A percentile compares a stretch with the other conserved stretches of the same genome.
phyloP scores from a whole-genome alignment of 176 grass and related monocot genomes.

The Aegilops longissima region DNA sequence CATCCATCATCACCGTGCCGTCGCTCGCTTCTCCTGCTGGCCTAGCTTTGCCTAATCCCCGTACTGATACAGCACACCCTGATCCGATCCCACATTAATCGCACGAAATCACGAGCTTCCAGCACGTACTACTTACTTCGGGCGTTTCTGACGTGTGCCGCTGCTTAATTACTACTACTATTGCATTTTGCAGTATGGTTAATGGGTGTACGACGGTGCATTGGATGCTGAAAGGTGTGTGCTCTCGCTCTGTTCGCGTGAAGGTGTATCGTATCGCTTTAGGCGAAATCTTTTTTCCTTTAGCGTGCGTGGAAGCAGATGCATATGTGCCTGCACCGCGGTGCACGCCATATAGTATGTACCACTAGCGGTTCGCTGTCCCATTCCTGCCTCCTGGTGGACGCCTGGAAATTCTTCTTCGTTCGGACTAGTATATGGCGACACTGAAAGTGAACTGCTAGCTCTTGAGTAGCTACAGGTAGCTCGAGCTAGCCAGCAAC shows the following conservation, averaged over 20 bases:
- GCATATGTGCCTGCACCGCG: background rate
- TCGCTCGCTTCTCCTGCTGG: background rate
- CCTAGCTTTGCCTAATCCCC: background rate
- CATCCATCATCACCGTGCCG: background rate
- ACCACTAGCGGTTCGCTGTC: background rate
- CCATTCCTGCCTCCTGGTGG: background rate
- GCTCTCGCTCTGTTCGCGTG: background rate
- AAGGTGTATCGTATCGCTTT: background rate
- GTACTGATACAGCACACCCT: background rate
- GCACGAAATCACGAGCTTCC: background rate
- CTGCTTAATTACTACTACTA: background rate
- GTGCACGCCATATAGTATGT: background rate
- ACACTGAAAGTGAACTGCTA: background rate
- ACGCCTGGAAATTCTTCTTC: background rate
- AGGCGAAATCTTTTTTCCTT: background rate
- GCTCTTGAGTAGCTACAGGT: background rate
- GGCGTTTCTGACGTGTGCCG: background rate
- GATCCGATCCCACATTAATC: background rate
- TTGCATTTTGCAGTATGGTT: background rate
- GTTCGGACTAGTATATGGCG: background rate
- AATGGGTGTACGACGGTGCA: background rate
- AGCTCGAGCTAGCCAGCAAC: background rate
- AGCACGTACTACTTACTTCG: background rate
- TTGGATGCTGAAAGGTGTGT: background rate
- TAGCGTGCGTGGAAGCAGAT: background rate